Evolutionary conservation across 2,329 filamentous ascomycete genomes (phyloP).

Genomic region (Penicillium expansum): DNA sequence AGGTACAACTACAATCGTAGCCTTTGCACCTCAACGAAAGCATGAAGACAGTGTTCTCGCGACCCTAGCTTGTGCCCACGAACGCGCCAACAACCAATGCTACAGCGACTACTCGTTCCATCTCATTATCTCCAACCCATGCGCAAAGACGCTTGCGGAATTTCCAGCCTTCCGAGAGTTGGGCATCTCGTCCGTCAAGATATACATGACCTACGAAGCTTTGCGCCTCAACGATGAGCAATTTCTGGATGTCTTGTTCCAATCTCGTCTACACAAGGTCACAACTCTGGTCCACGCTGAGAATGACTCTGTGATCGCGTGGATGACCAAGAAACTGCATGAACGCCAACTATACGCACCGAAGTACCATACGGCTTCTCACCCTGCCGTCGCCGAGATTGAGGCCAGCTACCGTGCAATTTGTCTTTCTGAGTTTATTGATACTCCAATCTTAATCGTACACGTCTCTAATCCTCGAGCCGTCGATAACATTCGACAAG

Average conservation of each 20-base stretch:
- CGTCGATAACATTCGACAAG: conserved; percentile 48
- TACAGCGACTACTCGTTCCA: conserved; percentile 58
- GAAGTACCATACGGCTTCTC: not conserved
- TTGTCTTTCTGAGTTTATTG: not conserved
- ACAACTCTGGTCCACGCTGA: not conserved
- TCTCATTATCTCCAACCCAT: conserved; percentile 38
- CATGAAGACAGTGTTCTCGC: not conserved
- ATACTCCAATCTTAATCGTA: not conserved
- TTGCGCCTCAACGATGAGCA: conserved; percentile 42
- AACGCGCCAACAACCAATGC: not conserved
- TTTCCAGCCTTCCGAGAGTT: conserved; percentile 32
- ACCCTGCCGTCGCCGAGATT: not conserved
- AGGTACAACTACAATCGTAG: conserved; percentile 58
- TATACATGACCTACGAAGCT: conserved; percentile 50
- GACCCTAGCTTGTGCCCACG: not conserved
- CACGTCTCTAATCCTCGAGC: conserved; percentile 34
- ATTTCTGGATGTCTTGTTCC: conserved; percentile 43
- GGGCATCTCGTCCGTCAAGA: conserved; percentile 30
- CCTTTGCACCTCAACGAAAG: conserved; percentile 50
- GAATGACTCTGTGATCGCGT: not conserved
- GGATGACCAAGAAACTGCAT: not conserved
- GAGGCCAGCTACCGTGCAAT: not conserved
- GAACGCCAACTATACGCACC: not conserved
- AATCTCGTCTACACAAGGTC: not conserved
- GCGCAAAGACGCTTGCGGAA: conserved; percentile 33